phyloP scores from a whole-genome alignment of 192 early-diverging fungal species.

The Mortierella hygrophila region DNA sequence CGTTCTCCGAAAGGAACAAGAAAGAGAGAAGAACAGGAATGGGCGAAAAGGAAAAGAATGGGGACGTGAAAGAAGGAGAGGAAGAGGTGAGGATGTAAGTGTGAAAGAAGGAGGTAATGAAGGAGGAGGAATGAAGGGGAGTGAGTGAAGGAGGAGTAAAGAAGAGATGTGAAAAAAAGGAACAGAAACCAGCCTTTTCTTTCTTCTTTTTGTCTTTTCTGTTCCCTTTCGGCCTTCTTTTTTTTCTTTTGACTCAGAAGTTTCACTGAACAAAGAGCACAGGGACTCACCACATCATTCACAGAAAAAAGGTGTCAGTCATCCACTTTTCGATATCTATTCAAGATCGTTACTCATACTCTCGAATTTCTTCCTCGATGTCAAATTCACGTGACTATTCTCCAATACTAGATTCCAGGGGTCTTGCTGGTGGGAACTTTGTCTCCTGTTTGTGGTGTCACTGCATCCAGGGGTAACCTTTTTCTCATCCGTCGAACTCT shows the following conservation, averaged over 20 bases:
- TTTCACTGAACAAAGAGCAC: neutral
- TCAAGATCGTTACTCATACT: neutral
- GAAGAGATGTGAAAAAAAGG: neutral
- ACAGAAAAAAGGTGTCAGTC: neutral
- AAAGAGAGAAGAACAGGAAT: neutral
- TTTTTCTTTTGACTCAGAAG: slow-evolving; percentile 1
- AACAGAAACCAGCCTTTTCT: neutral
- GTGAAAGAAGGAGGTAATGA: neutral
- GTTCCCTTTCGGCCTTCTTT: neutral
- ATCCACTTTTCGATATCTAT: neutral
- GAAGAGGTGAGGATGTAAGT: neutral
- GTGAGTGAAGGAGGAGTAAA: neutral
- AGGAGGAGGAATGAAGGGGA: neutral
- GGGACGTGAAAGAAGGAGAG: neutral
- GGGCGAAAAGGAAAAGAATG: neutral
- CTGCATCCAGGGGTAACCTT: no score
- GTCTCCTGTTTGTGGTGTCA: no score
- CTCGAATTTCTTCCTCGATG: neutral
- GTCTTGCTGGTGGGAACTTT: no score
- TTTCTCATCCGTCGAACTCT: no score
- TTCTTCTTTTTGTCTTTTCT: neutral
- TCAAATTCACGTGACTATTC: no score
- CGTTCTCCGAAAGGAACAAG: neutral
- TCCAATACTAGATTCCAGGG: no score
- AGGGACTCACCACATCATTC: neutral